Conservation (phyloP, 2,329 filamentous ascomycete genomes). For the Beauveria sp. region DNA sequence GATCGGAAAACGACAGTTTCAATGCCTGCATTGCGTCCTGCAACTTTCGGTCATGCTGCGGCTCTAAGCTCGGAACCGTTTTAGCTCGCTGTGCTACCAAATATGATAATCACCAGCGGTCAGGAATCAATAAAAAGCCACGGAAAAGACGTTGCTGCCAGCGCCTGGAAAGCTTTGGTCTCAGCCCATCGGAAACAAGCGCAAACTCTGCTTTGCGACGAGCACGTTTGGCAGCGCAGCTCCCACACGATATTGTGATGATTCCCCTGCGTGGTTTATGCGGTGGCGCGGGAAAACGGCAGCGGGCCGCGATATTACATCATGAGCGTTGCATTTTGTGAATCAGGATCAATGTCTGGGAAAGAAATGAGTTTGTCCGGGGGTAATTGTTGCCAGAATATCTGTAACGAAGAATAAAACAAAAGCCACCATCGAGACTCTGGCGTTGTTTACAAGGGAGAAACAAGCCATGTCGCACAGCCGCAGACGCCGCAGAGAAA, state of each 20-base stretch:
- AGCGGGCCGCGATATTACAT: constrained; percentile 1
- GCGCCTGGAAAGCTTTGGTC: neutral
- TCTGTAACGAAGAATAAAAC: neutral
- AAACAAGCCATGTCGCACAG: constrained; percentile 7
- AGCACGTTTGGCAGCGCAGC: neutral
- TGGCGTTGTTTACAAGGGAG: neutral
- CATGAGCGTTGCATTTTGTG: neutral
- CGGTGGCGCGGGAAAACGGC: neutral
- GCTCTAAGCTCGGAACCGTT: too few relatives aligned
- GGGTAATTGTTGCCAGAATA: neutral
- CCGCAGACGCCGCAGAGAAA: neutral
- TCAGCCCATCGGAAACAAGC: neutral
- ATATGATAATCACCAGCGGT: too few relatives aligned
- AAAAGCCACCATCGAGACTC: neutral
- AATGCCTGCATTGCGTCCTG: too few relatives aligned
- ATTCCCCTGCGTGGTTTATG: neutral
- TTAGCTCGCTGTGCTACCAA: too few relatives aligned
- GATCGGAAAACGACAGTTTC: too few relatives aligned
- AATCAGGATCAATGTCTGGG: constrained; percentile 1
- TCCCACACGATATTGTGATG: neutral
- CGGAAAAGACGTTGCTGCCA: neutral
- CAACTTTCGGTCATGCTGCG: too few relatives aligned
- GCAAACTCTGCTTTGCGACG: neutral
- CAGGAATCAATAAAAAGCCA: neutral
- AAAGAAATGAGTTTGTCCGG: neutral